Evolutionary conservation across 352 stramenopile genomes (phyloP).

Genomic region (Pythium sp.): DNA sequence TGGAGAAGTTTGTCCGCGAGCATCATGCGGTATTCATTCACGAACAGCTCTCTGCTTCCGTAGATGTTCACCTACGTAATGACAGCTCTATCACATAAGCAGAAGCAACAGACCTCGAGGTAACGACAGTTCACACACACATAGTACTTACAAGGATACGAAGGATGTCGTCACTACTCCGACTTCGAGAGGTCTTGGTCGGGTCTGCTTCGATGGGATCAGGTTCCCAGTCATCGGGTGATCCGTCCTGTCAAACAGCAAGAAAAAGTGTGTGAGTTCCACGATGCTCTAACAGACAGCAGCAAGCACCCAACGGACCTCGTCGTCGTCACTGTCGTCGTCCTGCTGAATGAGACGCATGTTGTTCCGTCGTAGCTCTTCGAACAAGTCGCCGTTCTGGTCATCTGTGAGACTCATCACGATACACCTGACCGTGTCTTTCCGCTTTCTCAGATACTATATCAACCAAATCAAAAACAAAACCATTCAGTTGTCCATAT

Average conservation of each 20-base stretch:
- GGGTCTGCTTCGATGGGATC: constrained; percentile 81
- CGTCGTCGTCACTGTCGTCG: constrained; percentile 92
- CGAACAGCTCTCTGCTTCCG: constrained; percentile 97
- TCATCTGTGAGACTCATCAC: constrained; percentile 90
- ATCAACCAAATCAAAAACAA: constrained; percentile 18
- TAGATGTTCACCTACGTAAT: constrained; percentile 92
- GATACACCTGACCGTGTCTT: constrained; percentile 97
- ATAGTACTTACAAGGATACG: constrained; percentile 84
- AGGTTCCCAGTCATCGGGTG: constrained; percentile 90
- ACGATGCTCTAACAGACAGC: neutral
- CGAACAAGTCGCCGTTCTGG: constrained; percentile 92
- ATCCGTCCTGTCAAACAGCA: constrained; percentile 47
- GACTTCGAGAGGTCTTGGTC: constrained; percentile 74
- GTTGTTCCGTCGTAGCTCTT: constrained; percentile 93
- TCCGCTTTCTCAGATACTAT: constrained; percentile 89
- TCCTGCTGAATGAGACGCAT: constrained; percentile 91
- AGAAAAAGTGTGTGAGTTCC: neutral
- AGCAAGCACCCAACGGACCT: constrained; percentile 39
- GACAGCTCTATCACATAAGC: neutral
- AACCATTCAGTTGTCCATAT: neutral
- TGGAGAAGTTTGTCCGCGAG: constrained; percentile 95
- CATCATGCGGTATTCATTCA: constrained; percentile 99
- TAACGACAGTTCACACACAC: too few species aligned
- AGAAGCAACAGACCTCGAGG: too few species aligned
- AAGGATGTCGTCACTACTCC: constrained; percentile 93